Conservation (phyloP, 805 yeast genomes). For the Jamesozyma piceae region DNA sequence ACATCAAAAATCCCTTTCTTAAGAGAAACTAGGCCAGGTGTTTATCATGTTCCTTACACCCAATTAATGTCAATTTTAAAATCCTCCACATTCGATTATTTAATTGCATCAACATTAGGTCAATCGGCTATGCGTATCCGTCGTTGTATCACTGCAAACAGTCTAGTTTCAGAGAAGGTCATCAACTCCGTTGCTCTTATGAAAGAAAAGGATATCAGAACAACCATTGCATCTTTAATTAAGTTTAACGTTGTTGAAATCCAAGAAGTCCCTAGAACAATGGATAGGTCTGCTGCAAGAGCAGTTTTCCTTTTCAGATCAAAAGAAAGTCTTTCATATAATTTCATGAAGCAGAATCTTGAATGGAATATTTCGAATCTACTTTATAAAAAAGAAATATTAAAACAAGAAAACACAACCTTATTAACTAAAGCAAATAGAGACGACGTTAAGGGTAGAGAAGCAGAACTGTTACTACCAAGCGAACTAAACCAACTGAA, state of each 20-base stretch:
- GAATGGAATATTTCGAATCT: slow-evolving; percentile 40
- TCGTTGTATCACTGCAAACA: slow-evolving; percentile 62
- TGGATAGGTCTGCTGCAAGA: slow-evolving; percentile 84
- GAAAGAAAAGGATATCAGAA: slow-evolving; percentile 68
- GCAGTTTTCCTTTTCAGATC: slow-evolving; percentile 77
- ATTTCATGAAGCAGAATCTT: slow-evolving; percentile 38
- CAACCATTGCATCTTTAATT: slow-evolving; percentile 56
- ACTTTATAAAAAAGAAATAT: slow-evolving; percentile 42
- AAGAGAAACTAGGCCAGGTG: slow-evolving; percentile 44
- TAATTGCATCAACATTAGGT: slow-evolving; percentile 55
- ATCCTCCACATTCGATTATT: slow-evolving; percentile 44
- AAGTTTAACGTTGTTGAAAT: slow-evolving; percentile 68
- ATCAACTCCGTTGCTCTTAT: slow-evolving; percentile 67
- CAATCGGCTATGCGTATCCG: slow-evolving; percentile 60
- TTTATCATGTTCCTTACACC: slow-evolving; percentile 54
- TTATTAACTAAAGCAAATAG: slow-evolving; percentile 74
- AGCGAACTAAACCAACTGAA: slow-evolving; percentile 68
- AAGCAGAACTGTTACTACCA: slow-evolving; percentile 60
- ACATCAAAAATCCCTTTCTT: slow-evolving; percentile 48
- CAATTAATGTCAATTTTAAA: slow-evolving; percentile 40
- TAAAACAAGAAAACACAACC: slow-evolving; percentile 53
- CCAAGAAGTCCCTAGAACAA: slow-evolving; percentile 89
- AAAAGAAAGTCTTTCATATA: slow-evolving; percentile 43
- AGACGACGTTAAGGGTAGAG: slow-evolving; percentile 82
- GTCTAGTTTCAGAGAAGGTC: slow-evolving; percentile 75